These are phyloP conservation scores for Anthostomella pinea DNA, from an alignment of 2,329 filamentous ascomycete species.

Conservation along the genomic window DNA sequence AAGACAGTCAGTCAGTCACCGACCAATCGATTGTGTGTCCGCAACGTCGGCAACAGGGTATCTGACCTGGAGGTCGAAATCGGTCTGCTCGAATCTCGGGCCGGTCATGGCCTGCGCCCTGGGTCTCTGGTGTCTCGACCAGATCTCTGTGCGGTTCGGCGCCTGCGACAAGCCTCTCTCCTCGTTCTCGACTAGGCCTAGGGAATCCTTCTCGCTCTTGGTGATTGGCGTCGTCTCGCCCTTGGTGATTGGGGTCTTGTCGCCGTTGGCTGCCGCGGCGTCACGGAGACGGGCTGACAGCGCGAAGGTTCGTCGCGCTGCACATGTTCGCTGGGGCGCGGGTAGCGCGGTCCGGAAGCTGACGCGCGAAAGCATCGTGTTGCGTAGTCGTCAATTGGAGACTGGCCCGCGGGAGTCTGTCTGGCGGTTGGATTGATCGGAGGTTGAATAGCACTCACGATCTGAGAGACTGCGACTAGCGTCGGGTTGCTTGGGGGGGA, in stretches of 20 bases:
- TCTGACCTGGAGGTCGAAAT: constrained; percentile 84
- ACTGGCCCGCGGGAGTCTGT: too few relatives aligned
- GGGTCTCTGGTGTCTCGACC: constrained; percentile 83
- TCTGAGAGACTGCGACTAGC: constrained; percentile 11
- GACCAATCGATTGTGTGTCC: constrained; percentile 3
- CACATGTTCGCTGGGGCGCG: constrained; percentile 43
- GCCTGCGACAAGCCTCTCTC: constrained; percentile 65
- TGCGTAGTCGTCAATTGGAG: constrained; percentile 38
- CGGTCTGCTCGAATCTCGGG: constrained; percentile 94
- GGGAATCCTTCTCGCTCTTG: constrained; percentile 39
- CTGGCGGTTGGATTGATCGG: too few relatives aligned
- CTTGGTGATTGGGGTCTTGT: constrained; percentile 38
- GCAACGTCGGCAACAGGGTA: constrained; percentile 6
- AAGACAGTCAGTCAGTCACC: constrained; percentile 32
- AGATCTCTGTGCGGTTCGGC: constrained; percentile 77
- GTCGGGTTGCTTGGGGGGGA: too few relatives aligned
- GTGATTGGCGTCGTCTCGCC: constrained; percentile 41
- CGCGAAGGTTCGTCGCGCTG: constrained; percentile 46
- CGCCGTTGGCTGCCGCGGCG: too few relatives aligned
- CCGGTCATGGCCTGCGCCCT: constrained; percentile 84
- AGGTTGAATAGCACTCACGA: constrained; percentile 19
- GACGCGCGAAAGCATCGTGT: constrained; percentile 47
- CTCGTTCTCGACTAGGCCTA: constrained; percentile 37
- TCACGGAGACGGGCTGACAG: constrained; percentile 48
- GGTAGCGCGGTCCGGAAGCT: constrained; percentile 39